A percentile compares a stretch with the other conserved stretches of the same genome.
Evolutionary conservation across 495 filamentous ascomycete species (phyloP).

Genomic region (Podospora didyma): DNA sequence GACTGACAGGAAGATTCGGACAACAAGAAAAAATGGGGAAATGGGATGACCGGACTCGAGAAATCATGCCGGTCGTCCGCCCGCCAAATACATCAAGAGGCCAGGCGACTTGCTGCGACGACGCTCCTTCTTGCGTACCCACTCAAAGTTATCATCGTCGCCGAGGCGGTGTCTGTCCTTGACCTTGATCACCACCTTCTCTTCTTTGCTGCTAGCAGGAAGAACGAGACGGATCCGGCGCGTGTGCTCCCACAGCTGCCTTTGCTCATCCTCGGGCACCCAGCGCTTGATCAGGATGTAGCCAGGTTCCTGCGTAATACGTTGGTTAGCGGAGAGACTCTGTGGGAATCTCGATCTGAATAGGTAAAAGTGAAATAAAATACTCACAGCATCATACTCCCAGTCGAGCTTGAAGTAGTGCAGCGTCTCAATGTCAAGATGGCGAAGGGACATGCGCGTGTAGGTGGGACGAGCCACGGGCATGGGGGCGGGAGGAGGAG

Average conservation of each 20-base stretch:
- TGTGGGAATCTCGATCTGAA: too few relatives aligned
- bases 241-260: slow-evolving; percentile 70
- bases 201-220: slow-evolving; percentile 41
- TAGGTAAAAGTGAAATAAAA: too few relatives aligned
- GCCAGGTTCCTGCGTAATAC: slow-evolving; percentile 54
- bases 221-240: slow-evolving; percentile 48
- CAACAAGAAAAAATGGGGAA: slow-evolving; percentile 6
- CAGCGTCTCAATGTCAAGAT: slow-evolving; percentile 55
- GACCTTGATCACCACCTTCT: slow-evolving; percentile 27
- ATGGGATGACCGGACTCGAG: background rate
- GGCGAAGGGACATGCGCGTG: slow-evolving; percentile 52
- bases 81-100: slow-evolving; percentile 46
- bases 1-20: background rate
- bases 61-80: slow-evolving; percentile 33
- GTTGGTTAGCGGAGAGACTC: too few relatives aligned
- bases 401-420: slow-evolving; percentile 47
- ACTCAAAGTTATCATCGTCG: slow-evolving; percentile 43
- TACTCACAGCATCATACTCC: slow-evolving; percentile 46
- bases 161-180: slow-evolving; percentile 44
- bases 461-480: slow-evolving; percentile 45
- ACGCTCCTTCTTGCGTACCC: slow-evolving; percentile 61
- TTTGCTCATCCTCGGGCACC: slow-evolving; percentile 69
- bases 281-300: slow-evolving; percentile 74
- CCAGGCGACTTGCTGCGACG: slow-evolving; percentile 44
- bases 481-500: too few relatives aligned